Conservation (phyloP, 257 asterid species). For the Rauvolfia tetraphylla region DNA sequence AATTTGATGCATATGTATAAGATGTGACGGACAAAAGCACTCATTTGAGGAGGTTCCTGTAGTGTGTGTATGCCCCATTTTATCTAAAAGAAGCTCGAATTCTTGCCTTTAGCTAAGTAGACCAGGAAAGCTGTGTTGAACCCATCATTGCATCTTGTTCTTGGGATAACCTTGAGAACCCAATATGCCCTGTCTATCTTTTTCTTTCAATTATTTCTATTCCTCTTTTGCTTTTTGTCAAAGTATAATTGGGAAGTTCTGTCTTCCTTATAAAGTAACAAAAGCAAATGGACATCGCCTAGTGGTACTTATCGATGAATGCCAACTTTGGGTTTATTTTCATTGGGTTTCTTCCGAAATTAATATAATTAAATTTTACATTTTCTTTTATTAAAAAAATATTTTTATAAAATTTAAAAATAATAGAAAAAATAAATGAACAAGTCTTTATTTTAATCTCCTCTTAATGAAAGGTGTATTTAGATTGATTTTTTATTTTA, state of each 20-base stretch:
- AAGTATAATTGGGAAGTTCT: conserved; percentile 19
- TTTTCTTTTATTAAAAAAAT: too few relatives aligned
- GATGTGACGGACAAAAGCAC: too few relatives aligned
- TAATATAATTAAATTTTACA: too few relatives aligned
- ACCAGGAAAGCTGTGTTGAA: conserved; percentile 30
- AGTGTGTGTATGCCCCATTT: background rate
- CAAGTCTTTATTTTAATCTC: too few relatives aligned
- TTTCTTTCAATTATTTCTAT: background rate
- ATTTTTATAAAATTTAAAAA: too few relatives aligned
- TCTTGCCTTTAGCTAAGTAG: conserved; percentile 12
- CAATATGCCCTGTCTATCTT: conserved; percentile 20
- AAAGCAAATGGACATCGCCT: conserved; percentile 12
- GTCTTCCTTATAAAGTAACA: conserved; percentile 18
- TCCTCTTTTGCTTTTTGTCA: conserved; percentile 25
- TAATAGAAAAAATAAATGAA: too few relatives aligned
- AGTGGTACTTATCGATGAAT: conserved; percentile 13
- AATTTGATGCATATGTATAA: too few relatives aligned
- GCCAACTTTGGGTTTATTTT: too few relatives aligned
- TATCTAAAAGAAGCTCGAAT: conserved; percentile 5
- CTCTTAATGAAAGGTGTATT: too few relatives aligned
- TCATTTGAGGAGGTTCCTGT: too few relatives aligned
- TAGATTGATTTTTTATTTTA: too few relatives aligned
- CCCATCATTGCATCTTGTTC: conserved; percentile 31
- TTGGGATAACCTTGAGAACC: conserved; percentile 28
- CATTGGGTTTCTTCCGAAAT: too few relatives aligned